Base-by-base conservation (phyloP, 225 moss, liverwort and hornwort genomes). In the Marchantia polymorpha region DNA sequence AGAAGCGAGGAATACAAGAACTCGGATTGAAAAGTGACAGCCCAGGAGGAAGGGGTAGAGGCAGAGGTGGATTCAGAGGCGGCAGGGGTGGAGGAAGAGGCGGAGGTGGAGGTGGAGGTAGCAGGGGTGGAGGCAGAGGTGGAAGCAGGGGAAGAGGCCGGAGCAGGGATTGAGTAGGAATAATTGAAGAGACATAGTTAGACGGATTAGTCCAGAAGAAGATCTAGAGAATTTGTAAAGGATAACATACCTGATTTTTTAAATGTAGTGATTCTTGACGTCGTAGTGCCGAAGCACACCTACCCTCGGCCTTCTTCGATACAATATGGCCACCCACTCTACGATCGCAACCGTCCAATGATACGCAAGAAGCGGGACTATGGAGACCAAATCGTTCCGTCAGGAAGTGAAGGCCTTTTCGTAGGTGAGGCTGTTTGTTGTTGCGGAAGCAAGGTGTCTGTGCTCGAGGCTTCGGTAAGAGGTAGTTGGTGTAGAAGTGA, bases 1-100 rank as follows among this genome's bases (percentile, higher is more conserved):
- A 94, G 55, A 93, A 91, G 79, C 87, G 96, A 52, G 84, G 92
- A 39, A 81, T 92, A 10, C 80, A 89, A 25, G 90, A 94, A 31
- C 86, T 96, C n/a, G 96, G 94, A 53, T 83, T 96, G 10, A 88
- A 83, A 26, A 90, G 82, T 48, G 92, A 89, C 66, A 77, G 79
- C 26, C 77, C 83, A 15, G 69, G 66, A 2, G 86, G 86, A 12
- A 77, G 86, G 29, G 80, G 86, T 0, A 69, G 77, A 30, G 83
- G 81, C 7, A 77, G 63, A 22, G 63, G 81, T 66, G 77, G 84
- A 4, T 46, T 76, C 4, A 50, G 80, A 1, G 48, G 79, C 13
- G 47, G 81, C 17, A 75, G 82, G 0, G 85, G 81, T 0, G 81
- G 87, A 17, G 71, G 81, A 8, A 75, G 85, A 7, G 83, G 84